Evolutionary conservation across 805 yeast species (phyloP).

Genomic region (Saccharomycopsis amapae): DNA sequence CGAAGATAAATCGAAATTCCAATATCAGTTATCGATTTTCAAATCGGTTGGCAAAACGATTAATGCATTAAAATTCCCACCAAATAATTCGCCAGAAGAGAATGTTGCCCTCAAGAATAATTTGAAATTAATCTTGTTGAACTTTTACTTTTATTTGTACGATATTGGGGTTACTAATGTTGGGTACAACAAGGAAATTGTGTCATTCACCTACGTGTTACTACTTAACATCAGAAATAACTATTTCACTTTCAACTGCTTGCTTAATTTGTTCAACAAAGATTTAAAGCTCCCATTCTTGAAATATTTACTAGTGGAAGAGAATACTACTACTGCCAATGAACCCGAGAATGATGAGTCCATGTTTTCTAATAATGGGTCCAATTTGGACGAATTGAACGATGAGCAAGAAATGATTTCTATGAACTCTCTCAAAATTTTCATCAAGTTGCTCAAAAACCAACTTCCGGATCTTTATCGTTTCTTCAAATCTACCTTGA

Average conservation of each 20-base stretch:
- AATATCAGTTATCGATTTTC: constrained; percentile 11
- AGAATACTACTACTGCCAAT: neutral
- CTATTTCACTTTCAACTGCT: constrained; percentile 17
- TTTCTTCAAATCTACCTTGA: constrained; percentile 2
- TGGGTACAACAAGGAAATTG: constrained; percentile 7
- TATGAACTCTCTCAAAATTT: constrained; percentile 13
- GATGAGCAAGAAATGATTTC: constrained; percentile 8
- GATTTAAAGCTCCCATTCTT: constrained; percentile 14
- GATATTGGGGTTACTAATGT: constrained; percentile 14
- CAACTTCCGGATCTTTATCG: constrained; percentile 10
- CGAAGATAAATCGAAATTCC: constrained; percentile 7
- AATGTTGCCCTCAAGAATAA: neutral
- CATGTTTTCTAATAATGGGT: neutral
- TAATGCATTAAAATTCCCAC: constrained; percentile 3
- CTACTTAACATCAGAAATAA: constrained; percentile 10
- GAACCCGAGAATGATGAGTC: no score
- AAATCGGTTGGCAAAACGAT: constrained; percentile 8
- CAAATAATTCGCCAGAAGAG: neutral
- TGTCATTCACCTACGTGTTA: constrained; percentile 13
- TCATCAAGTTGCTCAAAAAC: constrained; percentile 14
- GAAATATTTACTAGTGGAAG: constrained; percentile 3
- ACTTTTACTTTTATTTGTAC: constrained; percentile 17
- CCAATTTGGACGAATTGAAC: neutral
- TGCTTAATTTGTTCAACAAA: constrained; percentile 14
- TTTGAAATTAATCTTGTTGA: constrained; percentile 10